Conservation (phyloP, 23 red algal genomes). For the Gracilaria gracilis region DNA sequence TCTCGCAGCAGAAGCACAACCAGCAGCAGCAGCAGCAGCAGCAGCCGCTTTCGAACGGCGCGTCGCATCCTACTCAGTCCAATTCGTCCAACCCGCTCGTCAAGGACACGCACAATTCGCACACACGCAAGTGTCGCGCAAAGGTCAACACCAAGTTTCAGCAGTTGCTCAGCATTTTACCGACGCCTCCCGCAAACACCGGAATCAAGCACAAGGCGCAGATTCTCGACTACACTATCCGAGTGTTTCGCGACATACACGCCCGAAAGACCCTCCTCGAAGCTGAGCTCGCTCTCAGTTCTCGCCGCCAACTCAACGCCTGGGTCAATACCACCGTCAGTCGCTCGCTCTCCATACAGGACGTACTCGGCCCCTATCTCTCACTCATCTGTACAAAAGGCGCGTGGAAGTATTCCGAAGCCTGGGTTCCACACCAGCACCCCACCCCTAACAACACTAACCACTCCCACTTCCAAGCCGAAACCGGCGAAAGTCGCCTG, state of each 20-base stretch:
- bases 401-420: slow-evolving; percentile 78
- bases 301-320: slow-evolving; percentile 49
- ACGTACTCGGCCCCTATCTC: slow-evolving; percentile 72
- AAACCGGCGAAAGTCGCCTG: slow-evolving; percentile 43
- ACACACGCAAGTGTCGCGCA: slow-evolving; percentile 80
- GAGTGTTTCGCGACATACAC: slow-evolving; percentile 65
- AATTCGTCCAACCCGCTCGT: slow-evolving; percentile 6
- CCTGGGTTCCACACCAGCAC: slow-evolving; percentile 71
- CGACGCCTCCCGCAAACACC: slow-evolving; percentile 60
- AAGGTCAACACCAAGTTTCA: slow-evolving; percentile 87
- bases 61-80: neutral
- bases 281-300: slow-evolving; percentile 75
- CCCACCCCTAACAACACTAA: neutral
- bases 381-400: slow-evolving; percentile 68
- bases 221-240: slow-evolving; percentile 88
- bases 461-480: neutral
- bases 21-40: no score
- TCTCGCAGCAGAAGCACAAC: no score
- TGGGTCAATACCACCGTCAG: slow-evolving; percentile 65
- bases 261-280: slow-evolving; percentile 74
- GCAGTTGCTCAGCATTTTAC: slow-evolving; percentile 72
- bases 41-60: no score
- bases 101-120: slow-evolving; percentile 75
- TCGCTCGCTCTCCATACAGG: slow-evolving; percentile 59
- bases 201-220: slow-evolving; percentile 89